phyloP scores from a whole-genome alignment of 768 basidiomycete species.

The Pisolithus albus region DNA sequence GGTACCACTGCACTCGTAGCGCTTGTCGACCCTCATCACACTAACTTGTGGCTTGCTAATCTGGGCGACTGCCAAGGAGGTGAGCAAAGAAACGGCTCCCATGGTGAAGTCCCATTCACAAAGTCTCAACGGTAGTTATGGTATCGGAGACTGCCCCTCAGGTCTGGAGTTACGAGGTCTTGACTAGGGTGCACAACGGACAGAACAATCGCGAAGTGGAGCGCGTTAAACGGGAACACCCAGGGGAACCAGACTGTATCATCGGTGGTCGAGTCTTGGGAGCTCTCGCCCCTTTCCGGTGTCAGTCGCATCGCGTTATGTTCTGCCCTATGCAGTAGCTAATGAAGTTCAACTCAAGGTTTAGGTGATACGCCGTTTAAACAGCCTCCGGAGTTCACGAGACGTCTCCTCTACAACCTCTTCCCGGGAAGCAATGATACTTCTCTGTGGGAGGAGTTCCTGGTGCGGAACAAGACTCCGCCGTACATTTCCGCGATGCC shows the following conservation, averaged over 20 bases:
- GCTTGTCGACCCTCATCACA: conserved; percentile 60
- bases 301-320: conserved; percentile 37
- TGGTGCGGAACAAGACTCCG: conserved; percentile 54
- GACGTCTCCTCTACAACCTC: conserved; percentile 60
- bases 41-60: conserved; percentile 74
- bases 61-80: conserved; percentile 77
- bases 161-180: conserved; percentile 52
- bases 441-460: conserved; percentile 61
- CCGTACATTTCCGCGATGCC: conserved; percentile 61
- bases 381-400: conserved; percentile 62
- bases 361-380: conserved; percentile 69
- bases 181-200: conserved; percentile 68
- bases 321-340: conserved; percentile 5
- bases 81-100: conserved; percentile 28
- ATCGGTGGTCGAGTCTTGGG: conserved; percentile 64
- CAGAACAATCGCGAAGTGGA: conserved; percentile 59
- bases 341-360: conserved; percentile 31
- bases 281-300: conserved; percentile 70
- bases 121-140: conserved; percentile 35
- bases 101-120: conserved; percentile 4
- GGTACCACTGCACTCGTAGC: conserved; percentile 73
- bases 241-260: conserved; percentile 63
- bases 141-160: conserved; percentile 41
- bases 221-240: conserved; percentile 58
- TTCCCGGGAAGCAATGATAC: conserved; percentile 55